Evolutionary conservation across 257 asterid genomes (phyloP).

Genomic region (Solanum stenotomum): DNA sequence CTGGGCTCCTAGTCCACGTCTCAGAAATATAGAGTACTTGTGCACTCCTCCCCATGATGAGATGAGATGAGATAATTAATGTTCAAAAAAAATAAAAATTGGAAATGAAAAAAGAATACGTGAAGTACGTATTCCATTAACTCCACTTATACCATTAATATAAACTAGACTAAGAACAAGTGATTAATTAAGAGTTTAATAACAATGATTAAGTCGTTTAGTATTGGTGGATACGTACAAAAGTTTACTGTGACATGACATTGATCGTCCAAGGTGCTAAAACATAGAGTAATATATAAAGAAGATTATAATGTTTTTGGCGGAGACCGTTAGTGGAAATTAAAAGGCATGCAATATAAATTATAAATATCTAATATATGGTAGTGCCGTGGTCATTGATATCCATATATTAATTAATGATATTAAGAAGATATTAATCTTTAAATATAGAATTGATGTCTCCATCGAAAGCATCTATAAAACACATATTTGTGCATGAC

Average conservation of each 20-base stretch:
- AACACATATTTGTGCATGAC: not conserved
- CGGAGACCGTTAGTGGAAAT: not conserved
- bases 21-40: no score
- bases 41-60: not conserved
- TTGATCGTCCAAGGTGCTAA: not conserved
- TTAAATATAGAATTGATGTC: not conserved
- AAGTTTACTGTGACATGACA: not conserved
- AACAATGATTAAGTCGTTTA: not conserved
- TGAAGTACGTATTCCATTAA: not conserved
- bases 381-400: not conserved
- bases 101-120: not conserved
- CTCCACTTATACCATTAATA: not conserved
- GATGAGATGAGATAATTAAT: not conserved
- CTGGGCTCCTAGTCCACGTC: no score
- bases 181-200: not conserved
- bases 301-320: not conserved
- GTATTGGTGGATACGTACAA: not conserved
- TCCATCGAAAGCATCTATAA: not conserved
- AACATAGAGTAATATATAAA: not conserved
- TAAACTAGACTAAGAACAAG: not conserved
- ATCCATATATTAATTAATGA: not conserved
- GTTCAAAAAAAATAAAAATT: not conserved
- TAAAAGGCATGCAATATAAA: not conserved
- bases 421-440: not conserved
- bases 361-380: not conserved